Conservation (phyloP, 2,329 filamentous ascomycete genomes). For the Fusarium denticulatum region DNA sequence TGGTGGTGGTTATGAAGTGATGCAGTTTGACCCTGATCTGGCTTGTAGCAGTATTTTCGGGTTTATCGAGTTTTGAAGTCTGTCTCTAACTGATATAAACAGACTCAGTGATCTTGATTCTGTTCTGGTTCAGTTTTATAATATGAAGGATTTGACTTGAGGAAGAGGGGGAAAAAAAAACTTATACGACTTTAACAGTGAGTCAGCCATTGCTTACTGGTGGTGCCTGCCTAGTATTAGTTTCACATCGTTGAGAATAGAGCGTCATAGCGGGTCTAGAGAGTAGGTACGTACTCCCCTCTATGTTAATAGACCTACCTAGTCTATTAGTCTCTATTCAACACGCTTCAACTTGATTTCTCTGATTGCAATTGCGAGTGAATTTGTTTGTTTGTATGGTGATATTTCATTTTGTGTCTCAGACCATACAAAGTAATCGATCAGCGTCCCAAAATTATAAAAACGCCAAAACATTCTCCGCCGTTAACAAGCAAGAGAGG, state of each 20-base stretch:
- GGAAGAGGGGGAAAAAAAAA: not conserved
- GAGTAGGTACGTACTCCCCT: not conserved
- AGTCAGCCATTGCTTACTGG: not conserved
- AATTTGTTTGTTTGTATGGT: not conserved
- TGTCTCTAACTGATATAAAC: not conserved
- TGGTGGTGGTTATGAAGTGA: not conserved
- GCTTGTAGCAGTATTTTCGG: not conserved
- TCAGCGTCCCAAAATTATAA: not conserved
- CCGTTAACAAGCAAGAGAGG: not conserved
- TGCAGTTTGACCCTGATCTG: not conserved
- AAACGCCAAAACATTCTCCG: not conserved
- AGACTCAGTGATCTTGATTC: not conserved
- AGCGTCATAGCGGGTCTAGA: conserved; percentile 24
- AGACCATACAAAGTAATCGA: not conserved
- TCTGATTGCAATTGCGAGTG: not conserved
- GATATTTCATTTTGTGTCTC: not conserved
- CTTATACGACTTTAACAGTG: conserved; percentile 1
- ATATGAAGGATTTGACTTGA: not conserved
- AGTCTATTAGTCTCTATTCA: not conserved
- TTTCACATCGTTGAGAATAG: not conserved
- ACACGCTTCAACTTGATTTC: not conserved
- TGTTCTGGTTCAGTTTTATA: not conserved
- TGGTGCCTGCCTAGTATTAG: not conserved
- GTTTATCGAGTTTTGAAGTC: not conserved
- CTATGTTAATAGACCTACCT: not conserved